Evolutionary conservation across 108 stramenopile genomes (phyloP).

Genomic region (Schizochytrium sp.): DNA sequence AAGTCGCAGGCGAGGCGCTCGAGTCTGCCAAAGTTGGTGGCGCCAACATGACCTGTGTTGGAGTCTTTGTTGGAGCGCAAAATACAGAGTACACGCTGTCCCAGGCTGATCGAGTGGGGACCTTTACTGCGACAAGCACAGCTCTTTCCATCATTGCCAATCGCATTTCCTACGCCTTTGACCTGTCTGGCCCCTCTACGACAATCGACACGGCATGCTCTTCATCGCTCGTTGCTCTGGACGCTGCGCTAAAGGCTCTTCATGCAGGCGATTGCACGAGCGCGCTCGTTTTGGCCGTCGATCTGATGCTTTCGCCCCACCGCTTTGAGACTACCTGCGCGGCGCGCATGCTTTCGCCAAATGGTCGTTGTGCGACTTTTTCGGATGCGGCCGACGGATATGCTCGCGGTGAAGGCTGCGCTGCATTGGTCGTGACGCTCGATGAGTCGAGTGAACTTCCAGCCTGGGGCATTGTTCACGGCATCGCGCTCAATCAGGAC

Average conservation of each 20-base stretch:
- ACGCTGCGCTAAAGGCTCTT: neutral
- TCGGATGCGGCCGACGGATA: conserved; percentile 24
- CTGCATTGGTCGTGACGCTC: neutral
- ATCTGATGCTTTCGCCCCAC: conserved; percentile 7
- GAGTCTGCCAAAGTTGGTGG: neutral
- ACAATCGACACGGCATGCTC: conserved; percentile 28
- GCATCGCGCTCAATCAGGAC: conserved; percentile 1
- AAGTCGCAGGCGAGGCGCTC: conserved; percentile 24
- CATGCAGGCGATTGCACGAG: neutral
- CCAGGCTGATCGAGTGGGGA: neutral
- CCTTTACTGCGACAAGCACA: neutral
- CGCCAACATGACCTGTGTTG: neutral
- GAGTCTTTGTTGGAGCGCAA: conserved; percentile 28
- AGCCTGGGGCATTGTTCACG: neutral
- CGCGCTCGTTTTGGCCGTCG: conserved; percentile 19
- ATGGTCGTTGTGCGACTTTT: neutral
- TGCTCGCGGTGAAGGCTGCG: conserved; percentile 22
- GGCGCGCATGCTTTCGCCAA: conserved; percentile 21
- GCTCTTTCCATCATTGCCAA: conserved; percentile 12
- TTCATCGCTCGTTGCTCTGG: neutral
- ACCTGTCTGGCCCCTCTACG: conserved; percentile 17
- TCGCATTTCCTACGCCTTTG: conserved; percentile 17
- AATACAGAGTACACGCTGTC: conserved; percentile 17
- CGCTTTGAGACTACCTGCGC: neutral
- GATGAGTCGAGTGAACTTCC: neutral